Percentiles rank a stretch among this genome's conserved stretches.
phyloP scores from a whole-genome alignment of 129 eudicot species.

The carrot (Daucus carota) region DNA sequence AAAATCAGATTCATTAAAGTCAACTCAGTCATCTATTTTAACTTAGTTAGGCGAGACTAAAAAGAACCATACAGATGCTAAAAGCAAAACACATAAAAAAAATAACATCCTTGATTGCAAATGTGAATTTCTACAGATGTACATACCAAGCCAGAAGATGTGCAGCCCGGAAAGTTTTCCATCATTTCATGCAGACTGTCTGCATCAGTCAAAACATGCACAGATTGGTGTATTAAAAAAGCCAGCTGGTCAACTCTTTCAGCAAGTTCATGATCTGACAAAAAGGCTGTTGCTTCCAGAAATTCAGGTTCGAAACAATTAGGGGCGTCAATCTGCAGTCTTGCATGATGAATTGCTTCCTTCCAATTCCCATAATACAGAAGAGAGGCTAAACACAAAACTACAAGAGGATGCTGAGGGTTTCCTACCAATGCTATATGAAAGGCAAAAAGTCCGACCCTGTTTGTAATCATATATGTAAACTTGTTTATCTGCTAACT shows the following conservation, averaged over 20 bases:
- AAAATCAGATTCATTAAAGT: background rate
- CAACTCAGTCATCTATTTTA: background rate
- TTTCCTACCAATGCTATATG: conserved; percentile 55
- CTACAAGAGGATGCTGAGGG: conserved; percentile 69
- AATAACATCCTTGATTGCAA: background rate
- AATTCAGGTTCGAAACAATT: conserved; percentile 54
- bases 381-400: conserved; percentile 66
- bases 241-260: conserved; percentile 41
- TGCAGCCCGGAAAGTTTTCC: conserved; percentile 37
- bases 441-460: conserved; percentile 79
- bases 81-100: background rate
- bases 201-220: conserved; percentile 30
- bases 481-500: background rate
- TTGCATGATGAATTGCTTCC: conserved; percentile 50
- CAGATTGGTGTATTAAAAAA: conserved; percentile 31
- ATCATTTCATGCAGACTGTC: conserved; percentile 35
- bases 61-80: background rate
- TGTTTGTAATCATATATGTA: conserved; percentile 13
- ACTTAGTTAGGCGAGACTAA: background rate
- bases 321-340: conserved; percentile 32
- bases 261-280: conserved; percentile 65
- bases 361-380: conserved; percentile 62
- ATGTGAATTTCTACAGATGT: background rate
- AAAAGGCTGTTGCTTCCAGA: conserved; percentile 18
- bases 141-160: conserved; percentile 60